A percentile compares a stretch with the other conserved stretches of the same genome.
These are phyloP conservation scores for Cenchrus americanus DNA, from an alignment of 176 grass and related monocot genomes.

Conservation along the genomic window DNA sequence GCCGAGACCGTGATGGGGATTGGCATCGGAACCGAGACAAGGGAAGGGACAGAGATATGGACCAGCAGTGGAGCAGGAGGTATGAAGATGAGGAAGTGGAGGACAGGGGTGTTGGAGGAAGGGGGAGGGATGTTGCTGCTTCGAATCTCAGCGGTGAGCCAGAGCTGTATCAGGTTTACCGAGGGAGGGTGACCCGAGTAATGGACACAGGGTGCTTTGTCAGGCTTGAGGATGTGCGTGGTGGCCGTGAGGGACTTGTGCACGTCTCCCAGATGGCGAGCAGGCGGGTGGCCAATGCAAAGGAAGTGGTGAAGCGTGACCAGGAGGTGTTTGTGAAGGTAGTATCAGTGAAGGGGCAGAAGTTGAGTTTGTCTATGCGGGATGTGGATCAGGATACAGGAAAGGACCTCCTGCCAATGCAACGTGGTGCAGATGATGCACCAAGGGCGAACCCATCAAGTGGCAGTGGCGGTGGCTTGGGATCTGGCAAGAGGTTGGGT, in stretches of 20 bases:
- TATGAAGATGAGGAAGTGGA: slow-evolving; percentile 50
- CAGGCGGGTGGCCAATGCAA: slow-evolving; percentile 10
- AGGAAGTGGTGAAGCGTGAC: slow-evolving; percentile 42
- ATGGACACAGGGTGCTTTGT: slow-evolving; percentile 74
- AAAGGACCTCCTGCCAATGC: slow-evolving; percentile 54
- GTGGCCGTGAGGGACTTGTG: slow-evolving; percentile 71
- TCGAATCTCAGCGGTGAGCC: slow-evolving; percentile 47
- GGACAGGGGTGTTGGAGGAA: slow-evolving; percentile 33
- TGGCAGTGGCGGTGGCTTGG: neutral
- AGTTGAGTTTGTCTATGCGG: slow-evolving; percentile 63
- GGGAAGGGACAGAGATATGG: slow-evolving; percentile 44
- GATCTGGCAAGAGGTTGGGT: slow-evolving; percentile 36
- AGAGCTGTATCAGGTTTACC: slow-evolving; percentile 59
- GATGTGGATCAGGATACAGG: slow-evolving; percentile 75
- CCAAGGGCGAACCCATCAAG: slow-evolving; percentile 30
- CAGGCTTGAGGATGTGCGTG: slow-evolving; percentile 47
- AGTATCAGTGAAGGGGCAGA: slow-evolving; percentile 55
- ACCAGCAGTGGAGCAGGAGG: slow-evolving; percentile 46
- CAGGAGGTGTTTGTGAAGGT: slow-evolving; percentile 79
- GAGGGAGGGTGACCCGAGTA: slow-evolving; percentile 57
- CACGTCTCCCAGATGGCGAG: slow-evolving; percentile 67
- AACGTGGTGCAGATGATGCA: slow-evolving; percentile 18
- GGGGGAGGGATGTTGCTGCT: slow-evolving; percentile 26
- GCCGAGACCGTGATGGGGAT: slow-evolving; percentile 36
- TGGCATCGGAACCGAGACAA: slow-evolving; percentile 34